Base-by-base conservation (phyloP, 306 rosid species). In the Quercus ilex region DNA sequence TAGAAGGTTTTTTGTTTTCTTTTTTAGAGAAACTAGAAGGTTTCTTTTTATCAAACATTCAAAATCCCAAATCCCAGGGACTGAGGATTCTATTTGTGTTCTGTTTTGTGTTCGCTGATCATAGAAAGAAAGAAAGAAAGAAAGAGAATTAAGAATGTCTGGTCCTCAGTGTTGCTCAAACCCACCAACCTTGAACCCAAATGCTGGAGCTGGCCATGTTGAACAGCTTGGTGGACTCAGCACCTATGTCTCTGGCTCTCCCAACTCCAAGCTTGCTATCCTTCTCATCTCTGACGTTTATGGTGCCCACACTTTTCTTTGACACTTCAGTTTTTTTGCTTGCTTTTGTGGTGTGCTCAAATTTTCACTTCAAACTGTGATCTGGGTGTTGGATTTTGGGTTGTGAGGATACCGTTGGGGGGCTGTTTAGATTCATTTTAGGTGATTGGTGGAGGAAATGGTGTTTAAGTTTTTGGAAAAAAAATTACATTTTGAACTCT, bases 131-230 rank as follows among this genome's bases (percentile, higher is more conserved):
- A 23, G 23, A n/a, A 2, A 38, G 46, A 38, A 38, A 38, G 7
- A 8, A 9, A 8, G 10, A 19, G 43, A 38, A 38, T 38, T 38
- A 7, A 77, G 21, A 30, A 92, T 93, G 97, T 55, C 97, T 18
- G 88, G 96, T 0, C 64, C 88, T 2, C 78, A 83, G 31, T 93
- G 97, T 69, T 93, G 97, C 79, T 86, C 92, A 52, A 84, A 90
- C 77, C 94, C 98, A 57, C 97, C 97, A 13, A 81, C 71, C 1
- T 86, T 94, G 43, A 69, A 90, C 71, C 88, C 95, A 0, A 81
- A 0, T 72, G 46, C 72, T 2, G 98, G 98, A 76, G 49, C 12
- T 23, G 98, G 97, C 5, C 89, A 74, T 5, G 90, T 88, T 20
- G 91, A 91, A 14, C 78, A 83, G 59, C 33, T 91, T 0, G 89